Percentiles rank a stretch among this genome's conserved stretches.
These are phyloP conservation scores for Trichophyton benhamiae DNA, from an alignment of 2,329 filamentous ascomycete species.

Conservation along the genomic window DNA sequence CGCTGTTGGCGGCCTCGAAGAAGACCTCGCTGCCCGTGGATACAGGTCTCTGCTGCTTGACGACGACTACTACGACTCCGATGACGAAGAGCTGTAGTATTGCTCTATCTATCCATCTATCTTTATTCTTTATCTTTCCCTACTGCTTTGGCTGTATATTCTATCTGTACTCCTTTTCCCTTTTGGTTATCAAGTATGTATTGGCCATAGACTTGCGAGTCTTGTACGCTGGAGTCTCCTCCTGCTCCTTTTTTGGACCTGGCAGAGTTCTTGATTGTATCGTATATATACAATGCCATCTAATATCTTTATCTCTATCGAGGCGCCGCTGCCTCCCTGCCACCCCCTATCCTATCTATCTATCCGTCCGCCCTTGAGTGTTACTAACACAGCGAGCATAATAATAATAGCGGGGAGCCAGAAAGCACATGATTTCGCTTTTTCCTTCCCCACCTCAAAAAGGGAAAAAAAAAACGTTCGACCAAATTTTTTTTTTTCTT, in stretches of 20 bases:
- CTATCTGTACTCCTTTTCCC: not conserved
- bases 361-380: not conserved
- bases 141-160: constrained; percentile 5
- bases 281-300: not conserved
- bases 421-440: not conserved
- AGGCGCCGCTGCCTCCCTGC: too few species aligned
- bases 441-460: constrained; percentile 5
- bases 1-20: constrained; percentile 74
- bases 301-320: not conserved
- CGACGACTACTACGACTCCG: constrained; percentile 63
- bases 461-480: not conserved
- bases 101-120: not conserved
- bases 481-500: constrained; percentile 8
- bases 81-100: constrained; percentile 40
- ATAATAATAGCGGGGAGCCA: not conserved
- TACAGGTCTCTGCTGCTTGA: constrained; percentile 68
- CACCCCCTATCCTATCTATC: not conserved
- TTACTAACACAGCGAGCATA: not conserved
- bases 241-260: not conserved
- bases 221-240: not conserved
- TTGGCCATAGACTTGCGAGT: not conserved
- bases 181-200: not conserved
- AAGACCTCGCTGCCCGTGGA: constrained; percentile 68
- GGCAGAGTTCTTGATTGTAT: not conserved
- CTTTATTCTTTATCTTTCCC: not conserved